Evolutionary conservation across 2,329 filamentous ascomycete species (phyloP).

Genomic region (Tympanopsis confertula): DNA sequence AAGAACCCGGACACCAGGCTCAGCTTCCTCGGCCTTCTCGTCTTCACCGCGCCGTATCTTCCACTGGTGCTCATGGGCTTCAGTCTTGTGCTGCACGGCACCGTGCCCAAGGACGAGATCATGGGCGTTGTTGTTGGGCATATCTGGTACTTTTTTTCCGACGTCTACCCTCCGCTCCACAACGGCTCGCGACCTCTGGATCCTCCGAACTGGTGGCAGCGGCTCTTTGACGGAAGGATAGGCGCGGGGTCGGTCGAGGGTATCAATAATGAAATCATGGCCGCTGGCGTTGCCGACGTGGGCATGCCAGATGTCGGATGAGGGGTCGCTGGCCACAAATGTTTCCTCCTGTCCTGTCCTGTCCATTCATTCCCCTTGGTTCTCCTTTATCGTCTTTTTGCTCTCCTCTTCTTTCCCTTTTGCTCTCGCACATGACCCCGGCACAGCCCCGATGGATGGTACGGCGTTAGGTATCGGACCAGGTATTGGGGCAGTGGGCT

Average conservation of each 20-base stretch:
- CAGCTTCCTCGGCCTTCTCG: constrained; percentile 76
- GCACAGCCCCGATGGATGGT: too few species aligned
- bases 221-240: constrained; percentile 60
- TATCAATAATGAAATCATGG: constrained; percentile 51
- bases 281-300: constrained; percentile 31
- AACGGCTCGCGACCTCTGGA: constrained; percentile 76
- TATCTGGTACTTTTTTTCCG: constrained; percentile 95
- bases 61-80: constrained; percentile 94
- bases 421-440: too few species aligned
- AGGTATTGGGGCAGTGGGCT: too few species aligned
- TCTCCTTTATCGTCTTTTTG: neutral
- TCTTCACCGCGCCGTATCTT: constrained; percentile 87
- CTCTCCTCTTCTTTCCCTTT: neutral
- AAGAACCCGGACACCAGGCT: constrained; percentile 85
- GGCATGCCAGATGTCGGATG: constrained; percentile 20
- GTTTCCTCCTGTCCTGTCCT: neutral
- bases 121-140: constrained; percentile 91
- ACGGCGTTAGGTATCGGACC: too few species aligned
- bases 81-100: constrained; percentile 80
- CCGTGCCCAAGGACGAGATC: constrained; percentile 87
- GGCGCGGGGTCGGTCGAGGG: constrained; percentile 35
- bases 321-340: constrained; percentile 8
- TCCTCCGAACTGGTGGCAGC: constrained; percentile 80
- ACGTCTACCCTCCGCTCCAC: constrained; percentile 88
- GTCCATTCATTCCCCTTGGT: neutral